Evolutionary conservation across 2,329 filamentous ascomycete species (phyloP).

Genomic region (Fusarium tupiense): DNA sequence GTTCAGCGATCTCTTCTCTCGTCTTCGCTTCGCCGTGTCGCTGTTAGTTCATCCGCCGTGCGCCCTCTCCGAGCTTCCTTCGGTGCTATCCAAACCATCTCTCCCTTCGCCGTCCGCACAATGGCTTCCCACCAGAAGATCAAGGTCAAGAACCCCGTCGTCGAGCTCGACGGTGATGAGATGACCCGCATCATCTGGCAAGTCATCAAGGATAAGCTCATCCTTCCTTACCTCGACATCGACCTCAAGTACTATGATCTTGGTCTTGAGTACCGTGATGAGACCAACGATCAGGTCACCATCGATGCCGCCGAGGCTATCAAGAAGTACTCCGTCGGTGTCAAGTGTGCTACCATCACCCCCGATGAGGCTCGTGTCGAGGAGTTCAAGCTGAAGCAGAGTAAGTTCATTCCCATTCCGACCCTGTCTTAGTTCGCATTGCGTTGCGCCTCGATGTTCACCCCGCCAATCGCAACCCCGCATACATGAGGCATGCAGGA

Average conservation of each 20-base stretch:
- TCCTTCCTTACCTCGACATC: slow-evolving; percentile 93
- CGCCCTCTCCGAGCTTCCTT: slow-evolving; percentile 58
- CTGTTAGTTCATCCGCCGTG: slow-evolving; percentile 39
- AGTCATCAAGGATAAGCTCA: slow-evolving; percentile 99
- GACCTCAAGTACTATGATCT: slow-evolving; percentile 99
- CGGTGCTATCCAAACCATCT: slow-evolving; percentile 51
- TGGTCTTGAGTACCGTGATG: slow-evolving; percentile 91
- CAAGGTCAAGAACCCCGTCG: slow-evolving; percentile 99
- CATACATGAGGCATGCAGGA: slow-evolving; percentile 35
- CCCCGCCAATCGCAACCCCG: slow-evolving; percentile 38
- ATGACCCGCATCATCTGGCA: slow-evolving; percentile 99
- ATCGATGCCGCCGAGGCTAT: slow-evolving; percentile 95
- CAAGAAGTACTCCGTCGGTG: slow-evolving; percentile 98
- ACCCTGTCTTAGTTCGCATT: slow-evolving; percentile 11
- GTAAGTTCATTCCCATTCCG: slow-evolving; percentile 60
- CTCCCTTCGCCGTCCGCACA: slow-evolving; percentile 72
- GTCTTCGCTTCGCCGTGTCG: slow-evolving; percentile 44
- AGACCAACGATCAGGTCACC: slow-evolving; percentile 97
- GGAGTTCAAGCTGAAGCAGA: slow-evolving; percentile 99
- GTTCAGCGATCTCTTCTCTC: slow-evolving; percentile 47
- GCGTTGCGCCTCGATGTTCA: slow-evolving; percentile 27
- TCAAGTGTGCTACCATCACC: slow-evolving; percentile 99
- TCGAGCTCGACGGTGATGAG: slow-evolving; percentile 94
- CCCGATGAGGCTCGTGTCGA: slow-evolving; percentile 96
- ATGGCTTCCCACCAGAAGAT: slow-evolving; percentile 80